Conservation (phyloP, 2,329 filamentous ascomycete species). For the Aureobasidium lini region DNA sequence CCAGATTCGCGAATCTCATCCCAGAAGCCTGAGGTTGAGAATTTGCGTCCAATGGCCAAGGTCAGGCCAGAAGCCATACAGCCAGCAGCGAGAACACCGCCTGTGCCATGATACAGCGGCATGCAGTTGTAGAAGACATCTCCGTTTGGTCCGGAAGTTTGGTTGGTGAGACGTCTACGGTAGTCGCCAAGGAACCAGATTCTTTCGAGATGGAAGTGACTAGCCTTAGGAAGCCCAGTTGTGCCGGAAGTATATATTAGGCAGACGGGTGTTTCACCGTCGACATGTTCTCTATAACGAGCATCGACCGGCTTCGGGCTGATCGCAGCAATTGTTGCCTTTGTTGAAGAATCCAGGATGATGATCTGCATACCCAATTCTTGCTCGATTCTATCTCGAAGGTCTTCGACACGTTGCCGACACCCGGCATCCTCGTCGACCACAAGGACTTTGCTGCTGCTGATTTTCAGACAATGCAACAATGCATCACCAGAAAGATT, state of each 20-base stretch:
- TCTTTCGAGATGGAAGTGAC: slow-evolving; percentile 49
- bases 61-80: slow-evolving; percentile 47
- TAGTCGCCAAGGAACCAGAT: slow-evolving; percentile 32
- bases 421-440: slow-evolving; percentile 45
- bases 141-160: slow-evolving; percentile 32
- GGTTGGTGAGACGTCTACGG: slow-evolving; percentile 23
- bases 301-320: slow-evolving; percentile 48
- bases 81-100: slow-evolving; percentile 46
- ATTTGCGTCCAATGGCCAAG: slow-evolving; percentile 57
- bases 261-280: slow-evolving; percentile 49
- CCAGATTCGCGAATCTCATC: slow-evolving; percentile 58
- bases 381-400: slow-evolving; percentile 39
- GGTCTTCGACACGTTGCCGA: slow-evolving; percentile 49
- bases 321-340: slow-evolving; percentile 40
- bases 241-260: slow-evolving; percentile 62
- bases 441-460: slow-evolving; percentile 34
- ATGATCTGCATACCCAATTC: slow-evolving; percentile 50
- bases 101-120: slow-evolving; percentile 71
- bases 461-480: slow-evolving; percentile 31
- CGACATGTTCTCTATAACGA: slow-evolving; percentile 46
- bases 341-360: slow-evolving; percentile 44
- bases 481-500: slow-evolving; percentile 28
- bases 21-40: slow-evolving; percentile 66
- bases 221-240: slow-evolving; percentile 68
- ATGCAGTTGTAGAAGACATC: slow-evolving; percentile 71